Conservation (phyloP, 345 rosid genomes). For the Brassica rapa region DNA sequence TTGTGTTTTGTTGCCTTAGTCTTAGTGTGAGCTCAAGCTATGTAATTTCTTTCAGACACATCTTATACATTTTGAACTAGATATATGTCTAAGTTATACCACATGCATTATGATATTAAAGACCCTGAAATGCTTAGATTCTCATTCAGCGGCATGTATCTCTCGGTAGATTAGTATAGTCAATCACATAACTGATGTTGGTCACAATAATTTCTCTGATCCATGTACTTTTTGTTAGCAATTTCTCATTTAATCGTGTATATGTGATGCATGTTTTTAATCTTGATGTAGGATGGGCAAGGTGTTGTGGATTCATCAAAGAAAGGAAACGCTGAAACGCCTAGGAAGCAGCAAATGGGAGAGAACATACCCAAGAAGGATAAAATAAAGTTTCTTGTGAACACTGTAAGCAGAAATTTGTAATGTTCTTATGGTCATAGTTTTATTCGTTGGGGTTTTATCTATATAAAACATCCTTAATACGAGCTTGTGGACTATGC, state of each 20-base stretch:
- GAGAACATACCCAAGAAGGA: slow-evolving; percentile 74
- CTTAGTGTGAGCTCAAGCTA: not conserved
- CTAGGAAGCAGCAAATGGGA: slow-evolving; percentile 49
- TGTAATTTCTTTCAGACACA: not conserved
- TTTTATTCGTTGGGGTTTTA: not conserved
- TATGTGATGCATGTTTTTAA: not conserved
- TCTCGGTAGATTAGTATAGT: slow-evolving; percentile 6
- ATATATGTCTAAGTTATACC: not conserved
- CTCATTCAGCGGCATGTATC: not conserved
- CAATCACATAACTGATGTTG: not conserved
- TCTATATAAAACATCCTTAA: slow-evolving; percentile 10
- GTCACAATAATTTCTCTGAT: not conserved
- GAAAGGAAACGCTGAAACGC: slow-evolving; percentile 35
- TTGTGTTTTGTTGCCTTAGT: not conserved
- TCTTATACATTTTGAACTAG: not conserved
- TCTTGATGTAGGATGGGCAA: slow-evolving; percentile 30
- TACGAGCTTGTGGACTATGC: slow-evolving; percentile 26
- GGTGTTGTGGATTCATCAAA: slow-evolving; percentile 26
- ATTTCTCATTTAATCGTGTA: not conserved
- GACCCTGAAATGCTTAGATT: not conserved
- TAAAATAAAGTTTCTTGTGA: slow-evolving; percentile 63
- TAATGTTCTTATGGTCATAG: not conserved
- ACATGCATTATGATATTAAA: too few species aligned
- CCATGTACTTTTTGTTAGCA: not conserved
- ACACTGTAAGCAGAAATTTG: slow-evolving; percentile 54